Percentiles rank a stretch among this genome's conserved stretches.
These are phyloP conservation scores for Termitomyces sp. DNA, from an alignment of 768 basidiomycete species.

Conservation along the genomic window DNA sequence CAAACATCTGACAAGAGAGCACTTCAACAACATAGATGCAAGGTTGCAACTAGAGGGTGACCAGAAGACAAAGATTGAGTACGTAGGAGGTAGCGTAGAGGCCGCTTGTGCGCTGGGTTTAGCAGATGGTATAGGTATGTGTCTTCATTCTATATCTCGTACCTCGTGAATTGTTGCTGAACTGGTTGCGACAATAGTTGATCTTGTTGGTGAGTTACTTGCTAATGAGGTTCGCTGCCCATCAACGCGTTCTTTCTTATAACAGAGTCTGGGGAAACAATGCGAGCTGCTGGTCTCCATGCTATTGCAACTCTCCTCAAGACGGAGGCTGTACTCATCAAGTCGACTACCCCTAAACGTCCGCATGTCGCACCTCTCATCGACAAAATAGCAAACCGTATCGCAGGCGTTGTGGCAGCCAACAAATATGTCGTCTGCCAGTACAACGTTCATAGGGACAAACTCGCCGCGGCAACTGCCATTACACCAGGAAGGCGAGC, in stretches of 20 bases:
- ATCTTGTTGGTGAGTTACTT: slow-evolving; percentile 74
- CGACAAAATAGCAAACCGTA: slow-evolving; percentile 75
- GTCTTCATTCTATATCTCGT: neutral
- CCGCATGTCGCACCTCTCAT: slow-evolving; percentile 63
- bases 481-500: slow-evolving; percentile 89
- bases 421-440: slow-evolving; percentile 84
- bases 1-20: slow-evolving; percentile 76
- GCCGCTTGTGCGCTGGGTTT: slow-evolving; percentile 95
- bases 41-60: slow-evolving; percentile 45
- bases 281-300: slow-evolving; percentile 95
- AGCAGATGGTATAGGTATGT: slow-evolving; percentile 92
- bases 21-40: slow-evolving; percentile 67
- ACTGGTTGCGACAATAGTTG: slow-evolving; percentile 47
- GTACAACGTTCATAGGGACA: slow-evolving; percentile 79
- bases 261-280: slow-evolving; percentile 96
- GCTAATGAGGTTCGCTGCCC: neutral
- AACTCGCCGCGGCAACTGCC: slow-evolving; percentile 51
- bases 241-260: neutral
- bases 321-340: slow-evolving; percentile 89
- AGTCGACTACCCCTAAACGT: slow-evolving; percentile 59
- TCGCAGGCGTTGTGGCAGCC: slow-evolving; percentile 88
- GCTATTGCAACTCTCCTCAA: slow-evolving; percentile 86
- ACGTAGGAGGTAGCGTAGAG: slow-evolving; percentile 97
- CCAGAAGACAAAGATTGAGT: slow-evolving; percentile 77
- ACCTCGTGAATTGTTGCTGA: neutral